Conservation (phyloP, 371 early-diverging fungal species). For the Synchytrium microbalum region DNA sequence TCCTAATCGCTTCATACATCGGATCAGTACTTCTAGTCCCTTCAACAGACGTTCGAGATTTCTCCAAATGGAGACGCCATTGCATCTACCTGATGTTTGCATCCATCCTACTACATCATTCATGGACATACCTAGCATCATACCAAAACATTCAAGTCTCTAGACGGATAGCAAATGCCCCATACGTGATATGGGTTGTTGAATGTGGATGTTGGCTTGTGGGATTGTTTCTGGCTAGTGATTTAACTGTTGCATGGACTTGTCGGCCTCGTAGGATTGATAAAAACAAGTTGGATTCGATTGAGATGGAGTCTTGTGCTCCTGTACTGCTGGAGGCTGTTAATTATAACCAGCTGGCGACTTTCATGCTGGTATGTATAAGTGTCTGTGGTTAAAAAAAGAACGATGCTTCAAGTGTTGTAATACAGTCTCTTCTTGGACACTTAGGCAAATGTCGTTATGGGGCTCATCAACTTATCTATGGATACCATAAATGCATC, state of each 20-base stretch:
- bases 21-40: conserved; percentile 38
- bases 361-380: conserved; percentile 67
- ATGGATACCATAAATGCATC: conserved; percentile 51
- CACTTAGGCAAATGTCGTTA: conserved; percentile 71
- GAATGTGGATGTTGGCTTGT: conserved; percentile 52
- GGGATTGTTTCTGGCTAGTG: conserved; percentile 45
- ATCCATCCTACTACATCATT: not conserved
- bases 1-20: conserved; percentile 37
- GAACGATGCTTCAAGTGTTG: not conserved
- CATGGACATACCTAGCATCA: conserved; percentile 38
- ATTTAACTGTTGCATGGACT: conserved; percentile 27
- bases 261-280: conserved; percentile 21
- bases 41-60: not conserved
- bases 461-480: conserved; percentile 70
- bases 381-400: not conserved
- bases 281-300: too few relatives aligned
- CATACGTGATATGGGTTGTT: conserved; percentile 66
- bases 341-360: conserved; percentile 69
- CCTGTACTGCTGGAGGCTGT: conserved; percentile 54
- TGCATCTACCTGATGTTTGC: not conserved
- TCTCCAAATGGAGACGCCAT: not conserved
- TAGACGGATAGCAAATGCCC: conserved; percentile 47
- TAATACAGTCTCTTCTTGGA: too few relatives aligned
- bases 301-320: too few relatives aligned
- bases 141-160: conserved; percentile 14